Evolutionary conservation across 768 basidiomycete genomes (phyloP), one percentile per base, ranked within the genome.

Genomic region (Suillus hirtellus): DNA sequence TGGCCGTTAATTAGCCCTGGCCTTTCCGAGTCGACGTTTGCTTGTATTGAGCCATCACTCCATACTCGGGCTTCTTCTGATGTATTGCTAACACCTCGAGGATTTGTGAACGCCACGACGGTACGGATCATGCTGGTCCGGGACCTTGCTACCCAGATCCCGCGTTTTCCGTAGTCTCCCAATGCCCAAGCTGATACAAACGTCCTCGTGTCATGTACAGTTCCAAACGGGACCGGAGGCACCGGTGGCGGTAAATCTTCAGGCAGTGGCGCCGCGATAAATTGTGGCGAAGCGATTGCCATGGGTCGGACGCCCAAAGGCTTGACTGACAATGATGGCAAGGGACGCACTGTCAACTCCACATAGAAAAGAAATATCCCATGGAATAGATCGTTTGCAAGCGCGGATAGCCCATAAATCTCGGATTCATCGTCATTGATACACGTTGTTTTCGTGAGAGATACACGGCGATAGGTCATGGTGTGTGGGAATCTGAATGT

Each of bases 341-440:
- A 70, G 4, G 68, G 64, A 2, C 69, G 62, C 1, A 76, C 63
- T 2, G 60, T 62, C 12, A 82, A 59, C 9, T 70, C 66, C n/a
- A 85, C 75, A 31, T 70, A 58, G 62, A 76, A 88, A 60, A 81
- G 80, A 65, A 83, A 85, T 35, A 87, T 77, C 2, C 86, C 86
- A 69, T 80, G 81, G 31, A 76, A 67, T 54, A 76, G 63, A 60
- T 80, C 78, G 60, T 74, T 76, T 35, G 74, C 79, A 55, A 87
- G 77, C 65, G 85, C 70, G n/a, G 71, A 76, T 40, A 84, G 44
- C 12, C 65, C 65, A n/a, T 64, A 67, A 19, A 78, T 73, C 12
- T 79, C 74, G 44, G 81, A 81, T 46, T 79, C 80, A 3, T 74
- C 59, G 24, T 62, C 38, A 34, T 62, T 61, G 66, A 63, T 67